Evolutionary conservation across 306 rosid species (phyloP), one percentile per base, ranked within the genome.

Genomic region (Quercus ilex): DNA sequence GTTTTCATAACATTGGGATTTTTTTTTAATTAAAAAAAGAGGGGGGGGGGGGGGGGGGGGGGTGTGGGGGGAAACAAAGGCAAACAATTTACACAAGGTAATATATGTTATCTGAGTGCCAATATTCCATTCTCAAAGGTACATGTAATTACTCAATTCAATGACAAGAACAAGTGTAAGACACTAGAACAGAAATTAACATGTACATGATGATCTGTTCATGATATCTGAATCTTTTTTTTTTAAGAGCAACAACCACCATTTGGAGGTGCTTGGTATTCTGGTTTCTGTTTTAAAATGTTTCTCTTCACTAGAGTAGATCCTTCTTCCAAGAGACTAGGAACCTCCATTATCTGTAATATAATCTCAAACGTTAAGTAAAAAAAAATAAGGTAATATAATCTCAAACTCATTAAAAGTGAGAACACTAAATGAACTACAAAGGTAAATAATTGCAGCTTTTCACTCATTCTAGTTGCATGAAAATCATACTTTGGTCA

Each of bases 291-390:
- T 92, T 91, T 89, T 73, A 89, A 75, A 74, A 87, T 81, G 72
- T 82, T 91, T 83, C 91, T 86, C 85, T 91, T 95, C 53, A 81
- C 85, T 41, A 70, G 82, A 63, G 77, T 86, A 21, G 99, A 90
- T 58, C 96, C 98, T 88, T 91, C 96, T 84, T 92, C 95, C 84
- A 91, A 58, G 11, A 96, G 98, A 77, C 93, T 90, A 9, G 99
- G 99, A 83, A 86, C 89, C 86, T 91, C 99, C 98, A 89, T 91
- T 80, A 93, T 93, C 98, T 93, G 79, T 68, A 58, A 80, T 75
- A 78, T 78, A 43, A 76, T 65, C 31, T 43, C 59, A 76, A 69
- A 60, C 49, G 46, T 41, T 41, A 0, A 41, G 46, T 2, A 0
- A 38, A 38, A 38, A 38, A 38, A 38, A 6, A 38, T 0, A 38